Evolutionary conservation across 306 rosid species (phyloP).

Genomic region (Vigna mungo): DNA sequence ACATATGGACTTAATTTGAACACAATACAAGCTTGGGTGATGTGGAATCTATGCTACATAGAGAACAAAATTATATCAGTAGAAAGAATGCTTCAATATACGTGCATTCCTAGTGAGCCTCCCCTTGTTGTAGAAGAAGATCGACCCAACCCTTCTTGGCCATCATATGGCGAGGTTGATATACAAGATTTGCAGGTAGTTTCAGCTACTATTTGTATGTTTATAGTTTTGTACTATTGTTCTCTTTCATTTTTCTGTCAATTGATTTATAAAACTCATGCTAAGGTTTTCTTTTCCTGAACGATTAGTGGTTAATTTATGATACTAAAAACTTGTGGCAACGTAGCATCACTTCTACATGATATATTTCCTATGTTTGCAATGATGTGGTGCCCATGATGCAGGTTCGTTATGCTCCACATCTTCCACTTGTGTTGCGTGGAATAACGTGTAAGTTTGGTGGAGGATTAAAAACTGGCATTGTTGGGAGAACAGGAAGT

Average conservation of each 20-base stretch:
- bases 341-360: slow-evolving; percentile 14
- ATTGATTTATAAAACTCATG: background rate
- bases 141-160: slow-evolving; percentile 72
- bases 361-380: background rate
- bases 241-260: background rate
- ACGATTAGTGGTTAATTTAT: slow-evolving; percentile 10
- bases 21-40: slow-evolving; percentile 66
- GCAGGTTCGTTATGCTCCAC: slow-evolving; percentile 91
- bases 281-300: slow-evolving; percentile 14
- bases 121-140: slow-evolving; percentile 66
- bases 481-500: slow-evolving; percentile 93
- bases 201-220: background rate
- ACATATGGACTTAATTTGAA: slow-evolving; percentile 88
- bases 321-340: background rate
- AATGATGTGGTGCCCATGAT: slow-evolving; percentile 23
- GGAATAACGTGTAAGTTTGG: slow-evolving; percentile 74
- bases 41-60: slow-evolving; percentile 73
- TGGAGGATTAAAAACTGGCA: slow-evolving; percentile 84
- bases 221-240: background rate
- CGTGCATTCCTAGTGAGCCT: slow-evolving; percentile 70
- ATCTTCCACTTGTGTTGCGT: slow-evolving; percentile 83
- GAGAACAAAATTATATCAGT: slow-evolving; percentile 88
- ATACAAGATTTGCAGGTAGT: slow-evolving; percentile 75
- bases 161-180: slow-evolving; percentile 73
- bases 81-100: slow-evolving; percentile 83